Conservation (phyloP, 2,329 filamentous ascomycete species). For the Triangularia verruculosa region DNA sequence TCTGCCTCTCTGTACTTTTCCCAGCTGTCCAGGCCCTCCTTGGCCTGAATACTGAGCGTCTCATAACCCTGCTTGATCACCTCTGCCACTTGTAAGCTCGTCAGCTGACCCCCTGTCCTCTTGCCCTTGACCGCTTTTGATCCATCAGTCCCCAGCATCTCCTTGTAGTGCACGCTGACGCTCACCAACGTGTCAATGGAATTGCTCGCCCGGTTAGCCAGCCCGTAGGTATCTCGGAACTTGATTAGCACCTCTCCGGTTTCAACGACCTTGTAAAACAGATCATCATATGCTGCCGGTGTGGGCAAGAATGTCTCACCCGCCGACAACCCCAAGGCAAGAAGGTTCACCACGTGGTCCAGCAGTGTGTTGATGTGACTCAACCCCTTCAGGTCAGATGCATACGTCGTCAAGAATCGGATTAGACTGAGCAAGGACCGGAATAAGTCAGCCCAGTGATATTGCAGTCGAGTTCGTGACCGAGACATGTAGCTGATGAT, state of each 20-base stretch:
- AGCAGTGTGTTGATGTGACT: constrained; percentile 71
- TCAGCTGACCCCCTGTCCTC: constrained; percentile 60
- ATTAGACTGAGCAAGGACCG: constrained; percentile 82
- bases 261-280: constrained; percentile 98
- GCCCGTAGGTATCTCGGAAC: constrained; percentile 74
- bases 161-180: constrained; percentile 82
- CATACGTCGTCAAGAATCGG: constrained; percentile 86
- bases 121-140: constrained; percentile 39
- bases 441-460: constrained; percentile 97
- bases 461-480: constrained; percentile 74
- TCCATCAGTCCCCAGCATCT: constrained; percentile 59
- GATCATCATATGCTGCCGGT: constrained; percentile 84
- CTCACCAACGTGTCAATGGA: constrained; percentile 82
- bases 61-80: constrained; percentile 97
- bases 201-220: constrained; percentile 56
- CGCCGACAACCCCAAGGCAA: constrained; percentile 78
- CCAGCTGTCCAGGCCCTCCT: constrained; percentile 83
- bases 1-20: constrained; percentile 84
- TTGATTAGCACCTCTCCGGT: constrained; percentile 77
- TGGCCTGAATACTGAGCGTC: constrained; percentile 85
- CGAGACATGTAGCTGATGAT: constrained; percentile 81
- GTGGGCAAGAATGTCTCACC: constrained; percentile 91
- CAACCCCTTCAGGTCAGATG: constrained; percentile 68
- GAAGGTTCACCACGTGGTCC: constrained; percentile 73
- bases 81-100: constrained; percentile 77